Evolutionary conservation across 768 basidiomycete species (phyloP).

Genomic region (Butyriboletus loyo): DNA sequence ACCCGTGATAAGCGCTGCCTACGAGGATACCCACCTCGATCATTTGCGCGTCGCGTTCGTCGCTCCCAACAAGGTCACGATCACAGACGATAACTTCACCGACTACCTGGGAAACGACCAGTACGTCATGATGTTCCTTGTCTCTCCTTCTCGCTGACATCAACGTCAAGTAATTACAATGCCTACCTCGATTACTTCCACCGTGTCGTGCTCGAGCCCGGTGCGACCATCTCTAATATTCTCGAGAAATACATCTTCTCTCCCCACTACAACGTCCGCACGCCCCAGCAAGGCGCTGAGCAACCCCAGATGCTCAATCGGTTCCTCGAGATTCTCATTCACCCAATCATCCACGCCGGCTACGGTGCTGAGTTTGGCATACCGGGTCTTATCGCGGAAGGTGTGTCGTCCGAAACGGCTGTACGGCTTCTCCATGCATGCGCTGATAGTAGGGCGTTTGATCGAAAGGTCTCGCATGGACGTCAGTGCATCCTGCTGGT

Average conservation of each 20-base stretch:
- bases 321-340: constrained; percentile 56
- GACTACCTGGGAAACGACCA: constrained; percentile 32
- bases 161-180: constrained; percentile 26
- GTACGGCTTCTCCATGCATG: not conserved
- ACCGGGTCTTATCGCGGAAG: constrained; percentile 62
- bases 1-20: constrained; percentile 40
- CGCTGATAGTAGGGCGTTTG: not conserved
- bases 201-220: constrained; percentile 28
- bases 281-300: constrained; percentile 23
- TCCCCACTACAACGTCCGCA: constrained; percentile 43
- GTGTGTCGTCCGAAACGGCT: constrained; percentile 27
- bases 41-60: constrained; percentile 37
- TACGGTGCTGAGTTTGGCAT: constrained; percentile 65
- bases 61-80: constrained; percentile 20
- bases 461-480: constrained; percentile 55
- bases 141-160: not conserved
- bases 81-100: constrained; percentile 23
- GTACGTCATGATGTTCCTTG: constrained; percentile 9
- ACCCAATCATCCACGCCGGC: constrained; percentile 64
- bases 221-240: constrained; percentile 30
- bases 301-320: constrained; percentile 60
- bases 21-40: constrained; percentile 36
- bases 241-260: constrained; percentile 68
- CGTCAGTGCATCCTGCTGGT: constrained; percentile 45
- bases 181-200: constrained; percentile 34